These are phyloP conservation scores for Blastobotrys ciferrii DNA, from an alignment of 1,139 yeast genomes.

Conservation along the genomic window DNA sequence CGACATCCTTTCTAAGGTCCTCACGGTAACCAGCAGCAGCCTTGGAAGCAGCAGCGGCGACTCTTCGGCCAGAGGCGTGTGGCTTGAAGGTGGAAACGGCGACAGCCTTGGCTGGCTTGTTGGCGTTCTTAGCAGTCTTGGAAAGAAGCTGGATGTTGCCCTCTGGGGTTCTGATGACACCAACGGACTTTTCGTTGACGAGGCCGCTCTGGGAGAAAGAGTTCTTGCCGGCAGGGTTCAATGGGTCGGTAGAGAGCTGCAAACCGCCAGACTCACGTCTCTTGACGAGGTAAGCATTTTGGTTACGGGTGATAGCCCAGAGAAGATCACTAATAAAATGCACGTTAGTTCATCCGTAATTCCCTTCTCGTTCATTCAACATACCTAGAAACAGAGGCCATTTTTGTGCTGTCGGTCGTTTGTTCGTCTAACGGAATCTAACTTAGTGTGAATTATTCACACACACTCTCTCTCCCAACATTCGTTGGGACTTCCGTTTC, in stretches of 20 bases:
- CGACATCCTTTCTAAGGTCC: slow-evolving; percentile 47
- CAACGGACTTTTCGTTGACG: slow-evolving; percentile 48
- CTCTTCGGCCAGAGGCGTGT: slow-evolving; percentile 43
- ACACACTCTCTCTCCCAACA: neutral
- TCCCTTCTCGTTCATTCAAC: neutral
- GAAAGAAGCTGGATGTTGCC: slow-evolving; percentile 45
- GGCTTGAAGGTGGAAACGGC: slow-evolving; percentile 41
- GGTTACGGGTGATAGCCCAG: slow-evolving; percentile 50
- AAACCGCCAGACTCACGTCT: slow-evolving; percentile 42
- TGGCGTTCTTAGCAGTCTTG: slow-evolving; percentile 42
- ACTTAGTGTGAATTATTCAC: slow-evolving; percentile 1
- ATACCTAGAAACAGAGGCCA: slow-evolving; percentile 13
- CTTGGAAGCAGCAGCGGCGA: slow-evolving; percentile 47
- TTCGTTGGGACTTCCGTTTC: neutral
- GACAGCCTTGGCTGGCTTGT: slow-evolving; percentile 45
- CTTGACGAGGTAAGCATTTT: slow-evolving; percentile 49
- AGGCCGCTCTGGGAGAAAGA: slow-evolving; percentile 47
- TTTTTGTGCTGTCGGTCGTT: slow-evolving; percentile 7
- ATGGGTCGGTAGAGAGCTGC: slow-evolving; percentile 48
- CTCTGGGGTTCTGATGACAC: slow-evolving; percentile 33
- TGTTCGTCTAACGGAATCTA: neutral
- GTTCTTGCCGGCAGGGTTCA: slow-evolving; percentile 48
- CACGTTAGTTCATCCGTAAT: slow-evolving; percentile 14
- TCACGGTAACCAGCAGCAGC: slow-evolving; percentile 47
- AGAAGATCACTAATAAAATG: slow-evolving; percentile 41